Conservation (phyloP, 805 yeast genomes). For the Starmerella apis region DNA sequence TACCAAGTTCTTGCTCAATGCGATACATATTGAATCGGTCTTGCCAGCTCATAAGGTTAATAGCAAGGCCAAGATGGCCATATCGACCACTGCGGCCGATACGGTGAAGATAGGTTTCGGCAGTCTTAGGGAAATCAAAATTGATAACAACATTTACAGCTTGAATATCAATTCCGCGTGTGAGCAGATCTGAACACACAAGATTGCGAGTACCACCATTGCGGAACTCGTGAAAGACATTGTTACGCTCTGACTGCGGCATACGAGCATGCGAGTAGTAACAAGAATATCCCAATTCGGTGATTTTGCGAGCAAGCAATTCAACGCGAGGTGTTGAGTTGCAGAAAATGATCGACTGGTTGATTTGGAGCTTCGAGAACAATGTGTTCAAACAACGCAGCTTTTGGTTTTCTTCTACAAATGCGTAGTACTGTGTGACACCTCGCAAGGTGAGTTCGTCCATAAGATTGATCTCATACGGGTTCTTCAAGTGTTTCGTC, state of each 20-base stretch:
- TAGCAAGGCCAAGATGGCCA: slow-evolving; percentile 96
- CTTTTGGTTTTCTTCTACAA: slow-evolving; percentile 92
- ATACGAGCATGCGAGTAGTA: slow-evolving; percentile 93
- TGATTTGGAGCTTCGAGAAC: slow-evolving; percentile 86
- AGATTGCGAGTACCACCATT: slow-evolving; percentile 95
- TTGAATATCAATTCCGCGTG: slow-evolving; percentile 98
- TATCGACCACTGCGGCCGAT: slow-evolving; percentile 98
- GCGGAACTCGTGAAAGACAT: slow-evolving; percentile 97
- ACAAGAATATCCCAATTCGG: slow-evolving; percentile 93
- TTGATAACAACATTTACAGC: slow-evolving; percentile 97
- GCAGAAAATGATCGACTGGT: slow-evolving; percentile 94
- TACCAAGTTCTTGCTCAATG: slow-evolving; percentile 94
- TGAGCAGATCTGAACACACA: slow-evolving; percentile 90
- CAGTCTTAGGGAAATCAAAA: slow-evolving; percentile 96
- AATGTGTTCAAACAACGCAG: slow-evolving; percentile 90
- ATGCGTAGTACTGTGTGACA: slow-evolving; percentile 96
- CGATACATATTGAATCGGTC: slow-evolving; percentile 88
- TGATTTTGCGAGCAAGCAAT: slow-evolving; percentile 85
- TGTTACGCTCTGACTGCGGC: slow-evolving; percentile 95
- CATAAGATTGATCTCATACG: slow-evolving; percentile 94
- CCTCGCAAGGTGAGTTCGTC: slow-evolving; percentile 94
- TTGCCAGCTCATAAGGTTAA: slow-evolving; percentile 91
- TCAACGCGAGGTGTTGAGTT: slow-evolving; percentile 95
- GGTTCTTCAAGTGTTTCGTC: slow-evolving; percentile 80
- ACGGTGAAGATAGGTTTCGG: slow-evolving; percentile 95